Evolutionary conservation across 2,329 filamentous ascomycete species (phyloP).

Genomic region (Trichoderma cornu-damae): DNA sequence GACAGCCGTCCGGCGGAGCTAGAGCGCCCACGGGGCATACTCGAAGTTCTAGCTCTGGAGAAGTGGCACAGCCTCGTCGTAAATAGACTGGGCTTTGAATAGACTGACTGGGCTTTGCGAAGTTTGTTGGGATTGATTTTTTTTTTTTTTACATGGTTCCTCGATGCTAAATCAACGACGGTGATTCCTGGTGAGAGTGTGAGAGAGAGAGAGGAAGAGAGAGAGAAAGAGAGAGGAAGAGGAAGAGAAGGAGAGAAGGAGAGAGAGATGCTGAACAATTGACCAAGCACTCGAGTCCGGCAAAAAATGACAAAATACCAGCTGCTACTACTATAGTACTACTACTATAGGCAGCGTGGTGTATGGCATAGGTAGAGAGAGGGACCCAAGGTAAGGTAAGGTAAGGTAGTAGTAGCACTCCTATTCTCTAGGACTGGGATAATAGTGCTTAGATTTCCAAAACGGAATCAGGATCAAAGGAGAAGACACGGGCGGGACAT

Average conservation of each 20-base stretch:
- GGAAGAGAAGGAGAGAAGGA: too few species aligned
- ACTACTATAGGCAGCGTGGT: not conserved
- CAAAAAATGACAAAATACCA: too few species aligned
- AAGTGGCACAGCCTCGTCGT: slow-evolving; percentile 13
- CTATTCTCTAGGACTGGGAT: not conserved
- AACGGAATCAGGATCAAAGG: not conserved
- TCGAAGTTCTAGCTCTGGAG: not conserved
- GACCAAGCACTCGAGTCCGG: too few species aligned
- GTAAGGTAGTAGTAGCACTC: too few species aligned
- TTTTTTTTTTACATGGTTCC: too few species aligned
- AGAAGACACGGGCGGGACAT: not conserved
- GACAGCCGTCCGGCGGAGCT: slow-evolving; percentile 13
- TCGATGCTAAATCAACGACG: not conserved
- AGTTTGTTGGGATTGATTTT: too few species aligned
- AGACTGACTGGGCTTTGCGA: too few species aligned
- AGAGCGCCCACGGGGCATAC: slow-evolving; percentile 12
- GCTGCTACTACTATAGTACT: too few species aligned
- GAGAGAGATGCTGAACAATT: too few species aligned
- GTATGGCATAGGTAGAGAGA: not conserved
- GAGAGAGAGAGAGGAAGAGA: too few species aligned
- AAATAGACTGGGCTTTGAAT: slow-evolving; percentile 15
- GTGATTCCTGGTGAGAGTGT: not conserved
- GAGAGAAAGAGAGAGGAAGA: too few species aligned
- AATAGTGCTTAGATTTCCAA: not conserved
- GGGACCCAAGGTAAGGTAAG: too few species aligned